Base-by-base conservation (phyloP, 192 early-diverging fungal species). In the Rhizoclosmatium globosum region DNA sequence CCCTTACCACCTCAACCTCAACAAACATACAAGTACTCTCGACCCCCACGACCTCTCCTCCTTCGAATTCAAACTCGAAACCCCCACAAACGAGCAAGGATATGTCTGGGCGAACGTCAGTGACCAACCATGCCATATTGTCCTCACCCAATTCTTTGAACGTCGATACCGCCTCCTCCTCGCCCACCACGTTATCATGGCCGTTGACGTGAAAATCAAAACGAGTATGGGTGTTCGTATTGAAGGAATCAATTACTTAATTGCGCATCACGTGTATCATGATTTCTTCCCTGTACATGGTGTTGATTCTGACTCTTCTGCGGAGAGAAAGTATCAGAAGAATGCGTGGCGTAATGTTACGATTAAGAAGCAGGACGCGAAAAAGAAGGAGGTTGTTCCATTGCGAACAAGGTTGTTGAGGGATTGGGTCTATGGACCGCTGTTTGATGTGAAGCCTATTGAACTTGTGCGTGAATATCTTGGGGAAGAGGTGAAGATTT, bases 381-480 rank as follows among this genome's bases (percentile, higher is more conserved):
- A 7, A 1, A 42, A 39, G 11, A 6, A 21, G 21, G 31, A 64
- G 23, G 62, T 64, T 64, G 7, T 21, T 42, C 21, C 68, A 15
- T 60, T 73, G 23, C 53, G 71, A 61, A 56, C 71, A 7, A 21
- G 71, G 21, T 31, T 73, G 17, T 23, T 21, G 11, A 4, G 44
- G 19, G 4, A 23, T 4, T 73, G 23, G 53, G n/a, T 73, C 7
- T 56, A 53, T 44, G 56, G 56, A 60, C 23, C 53, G 6, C 6
- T 57, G 71, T 73, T 73, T 73, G 64, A 23, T 21, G 23, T 23
- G 23, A n/a, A 21, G 38, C 78, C 78, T 13, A 6, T 60, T 23
- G 69, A 79, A 31, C 31, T 73, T 38, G 58, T 79, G 9, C 62
- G 78, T 31, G 45, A 77, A n/a, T 79, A 79, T 62, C 77, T 79